Conservation (phyloP, 2,329 filamentous ascomycete species). For the Cytospora piceicola region DNA sequence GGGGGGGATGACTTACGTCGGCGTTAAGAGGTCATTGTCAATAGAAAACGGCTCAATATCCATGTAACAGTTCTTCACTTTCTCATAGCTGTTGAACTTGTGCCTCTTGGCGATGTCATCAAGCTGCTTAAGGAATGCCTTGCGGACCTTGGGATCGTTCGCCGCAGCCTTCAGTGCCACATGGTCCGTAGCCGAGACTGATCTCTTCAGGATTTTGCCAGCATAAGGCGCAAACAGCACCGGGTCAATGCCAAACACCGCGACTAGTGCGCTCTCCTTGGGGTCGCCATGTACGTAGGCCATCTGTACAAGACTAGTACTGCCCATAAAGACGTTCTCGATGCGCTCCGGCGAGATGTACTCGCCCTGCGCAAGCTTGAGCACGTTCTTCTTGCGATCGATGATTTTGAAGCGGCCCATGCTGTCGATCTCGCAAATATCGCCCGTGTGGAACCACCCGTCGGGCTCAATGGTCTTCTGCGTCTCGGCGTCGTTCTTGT, state of each 20-base stretch:
- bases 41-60: slow-evolving; percentile 89
- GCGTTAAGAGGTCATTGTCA: slow-evolving; percentile 87
- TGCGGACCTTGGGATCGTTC: slow-evolving; percentile 70
- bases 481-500: slow-evolving; percentile 88
- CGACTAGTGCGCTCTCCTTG: slow-evolving; percentile 80
- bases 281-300: slow-evolving; percentile 92
- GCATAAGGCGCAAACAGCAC: slow-evolving; percentile 82
- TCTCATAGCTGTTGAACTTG: slow-evolving; percentile 92
- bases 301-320: slow-evolving; percentile 74
- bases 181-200: slow-evolving; percentile 66
- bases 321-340: slow-evolving; percentile 90
- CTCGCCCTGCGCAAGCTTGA: slow-evolving; percentile 96
- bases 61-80: slow-evolving; percentile 73
- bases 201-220: slow-evolving; percentile 72
- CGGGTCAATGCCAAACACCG: slow-evolving; percentile 85
- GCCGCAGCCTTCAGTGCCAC: slow-evolving; percentile 69
- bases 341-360: slow-evolving; percentile 97
- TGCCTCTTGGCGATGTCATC: slow-evolving; percentile 77
- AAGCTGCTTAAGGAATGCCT: slow-evolving; percentile 77
- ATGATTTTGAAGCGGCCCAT: slow-evolving; percentile 89
- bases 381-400: slow-evolving; percentile 98
- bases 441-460: slow-evolving; percentile 97
- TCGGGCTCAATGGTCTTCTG: slow-evolving; percentile 79
- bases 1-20: slow-evolving; percentile 67
- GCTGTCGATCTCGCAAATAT: slow-evolving; percentile 84